Evolutionary conservation across 805 yeast genomes (phyloP), one percentile per base, ranked within the genome.

Genomic region (Saitoella complicata): DNA sequence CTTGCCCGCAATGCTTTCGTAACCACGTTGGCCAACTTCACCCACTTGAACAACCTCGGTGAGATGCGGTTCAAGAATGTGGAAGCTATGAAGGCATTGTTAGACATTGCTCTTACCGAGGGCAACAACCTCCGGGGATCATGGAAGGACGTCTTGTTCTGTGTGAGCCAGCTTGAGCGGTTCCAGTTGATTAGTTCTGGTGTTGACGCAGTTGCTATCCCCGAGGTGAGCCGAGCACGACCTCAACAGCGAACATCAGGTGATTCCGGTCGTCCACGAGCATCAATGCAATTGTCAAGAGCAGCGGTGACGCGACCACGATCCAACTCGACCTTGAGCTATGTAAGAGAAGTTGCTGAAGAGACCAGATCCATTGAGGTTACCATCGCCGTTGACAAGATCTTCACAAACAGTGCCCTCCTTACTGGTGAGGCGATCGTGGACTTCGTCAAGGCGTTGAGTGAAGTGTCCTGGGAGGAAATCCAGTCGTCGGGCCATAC

Each of bases 121-220:
- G 95, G 95, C n/a, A 72, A 83, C 48, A 66, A 66, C 47, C 66
- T 91, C 51, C 72, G 72, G 42, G 68, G 69, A 4, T 78, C 95
- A 1, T 91, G 99, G 99, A 75, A 71, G 49, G 88, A 81, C 53
- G 70, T 91, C 30, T 68, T 91, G 51, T 71, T 80, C 1, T 76
- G 86, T 2, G 76, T 87, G 43, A 85, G 96, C 1, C 96, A 88
- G 62, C 73, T 91, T 41, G 98, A 93, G 60, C 72, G 97, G 58
- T 66, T 86, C 46, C 95, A 86, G 60, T 66, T 91, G 43, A 76
- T 87, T 43, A 82, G 94, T 0, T 78, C 82, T 53, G 97, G 96
- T 44, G 73, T 84, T 44, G 84, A 83, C 48, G 84, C 88, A 30
- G 80, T 76, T 32, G 70, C 78, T 1, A 75, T 88, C 48, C 96